Base-by-base conservation (phyloP, 2,329 filamentous ascomycete species). In the Intubia oerlemansii region DNA sequence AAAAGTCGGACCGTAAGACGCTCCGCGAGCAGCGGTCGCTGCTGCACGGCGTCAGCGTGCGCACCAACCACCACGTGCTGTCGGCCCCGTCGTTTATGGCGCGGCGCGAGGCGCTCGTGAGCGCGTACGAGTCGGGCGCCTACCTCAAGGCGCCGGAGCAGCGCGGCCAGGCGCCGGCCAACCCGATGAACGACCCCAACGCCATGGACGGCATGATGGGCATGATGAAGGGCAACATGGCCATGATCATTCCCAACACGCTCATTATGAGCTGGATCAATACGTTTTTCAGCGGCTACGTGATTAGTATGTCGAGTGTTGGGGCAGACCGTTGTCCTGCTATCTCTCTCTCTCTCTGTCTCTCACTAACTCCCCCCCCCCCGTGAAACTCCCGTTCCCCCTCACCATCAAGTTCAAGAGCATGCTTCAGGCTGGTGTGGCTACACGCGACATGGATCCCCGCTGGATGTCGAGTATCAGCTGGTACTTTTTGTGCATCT, bases 171-270 rank as follows among this genome's bases (percentile, higher is more conserved):
- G 76, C 82, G 4, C 75, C 82, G 13, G 70, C 80, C 21, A 98
- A 95, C 53, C 88, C 88, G 4, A 82, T 98, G 68, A 79, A 76
- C 9, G 88, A 98, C 49, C 90, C 90, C 14, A 76, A 76, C 27
- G 81, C 80, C 33, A 98, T 98, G 88, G 90, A 98, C 47, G 85
- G 84, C 41, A 98, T 98, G 88, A 98, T 98, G 88, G 85, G 88
- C 41, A 92, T 92, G 81, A 91, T 98, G 80, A 98, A 98, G 66
- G 84, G 84, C 33, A 92, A 98, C 48, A 92, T 98, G 78, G 85
- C 88, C 38, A 98, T 95, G 88, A 95, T 98, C 59, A 81, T 98
- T 33, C 88, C 88, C 27, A 92, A 98, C 53, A 95, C 84, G 5
- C 55, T 98, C 47, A 98, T 98, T 41, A 98, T 98, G 88, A 88